These are phyloP conservation scores for Nicotiana attenuata DNA, from an alignment of 257 asterid species.

Conservation along the genomic window DNA sequence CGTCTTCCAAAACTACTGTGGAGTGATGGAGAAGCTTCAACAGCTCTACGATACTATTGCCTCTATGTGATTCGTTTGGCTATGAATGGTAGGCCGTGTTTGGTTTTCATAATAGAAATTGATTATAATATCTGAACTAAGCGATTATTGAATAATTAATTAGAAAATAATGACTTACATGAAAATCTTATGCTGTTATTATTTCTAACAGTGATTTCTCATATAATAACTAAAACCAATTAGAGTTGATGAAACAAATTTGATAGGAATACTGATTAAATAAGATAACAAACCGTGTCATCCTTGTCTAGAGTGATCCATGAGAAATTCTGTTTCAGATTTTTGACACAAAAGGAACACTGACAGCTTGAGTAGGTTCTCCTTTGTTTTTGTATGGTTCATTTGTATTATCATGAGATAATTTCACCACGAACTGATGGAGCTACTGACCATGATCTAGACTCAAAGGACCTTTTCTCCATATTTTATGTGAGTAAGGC, in stretches of 20 bases:
- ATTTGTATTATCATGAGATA: constrained; percentile 1
- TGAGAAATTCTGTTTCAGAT: not conserved
- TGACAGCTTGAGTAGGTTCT: not conserved
- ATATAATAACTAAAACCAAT: not conserved
- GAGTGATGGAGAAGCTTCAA: constrained; percentile 98
- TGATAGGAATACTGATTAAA: not conserved
- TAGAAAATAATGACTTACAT: no score
- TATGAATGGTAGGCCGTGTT: constrained; percentile 61
- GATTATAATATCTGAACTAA: not conserved
- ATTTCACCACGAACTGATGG: not conserved
- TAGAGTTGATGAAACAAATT: not conserved
- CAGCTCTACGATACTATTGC: constrained; percentile 71
- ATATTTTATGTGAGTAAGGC: not conserved
- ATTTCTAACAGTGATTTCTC: no score
- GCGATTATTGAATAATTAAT: not conserved
- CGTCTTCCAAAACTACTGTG: constrained; percentile 23
- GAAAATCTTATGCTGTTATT: no score
- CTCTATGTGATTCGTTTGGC: constrained; percentile 47
- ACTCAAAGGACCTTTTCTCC: not conserved
- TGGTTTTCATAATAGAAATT: not conserved
- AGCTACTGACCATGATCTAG: not conserved
- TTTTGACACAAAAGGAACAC: not conserved
- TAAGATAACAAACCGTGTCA: not conserved
- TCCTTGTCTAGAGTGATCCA: not conserved
- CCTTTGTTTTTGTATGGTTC: not conserved